These are phyloP conservation scores for Alternaria arbusti DNA, from an alignment of 2,329 filamentous ascomycete genomes.

Conservation along the genomic window DNA sequence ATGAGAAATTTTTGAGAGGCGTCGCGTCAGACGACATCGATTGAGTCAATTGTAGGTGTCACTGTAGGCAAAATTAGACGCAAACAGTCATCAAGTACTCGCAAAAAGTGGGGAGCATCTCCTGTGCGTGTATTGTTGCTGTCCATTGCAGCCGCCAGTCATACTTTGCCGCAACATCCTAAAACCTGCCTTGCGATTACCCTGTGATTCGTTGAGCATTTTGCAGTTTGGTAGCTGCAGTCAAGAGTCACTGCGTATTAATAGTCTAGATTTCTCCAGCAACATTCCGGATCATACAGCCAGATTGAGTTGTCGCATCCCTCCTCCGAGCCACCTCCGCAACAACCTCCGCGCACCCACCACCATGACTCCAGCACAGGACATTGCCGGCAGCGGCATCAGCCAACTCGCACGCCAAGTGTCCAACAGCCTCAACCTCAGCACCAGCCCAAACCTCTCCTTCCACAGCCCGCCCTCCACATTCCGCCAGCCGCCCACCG, in stretches of 20 bases:
- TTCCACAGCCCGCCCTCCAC: conserved; percentile 77
- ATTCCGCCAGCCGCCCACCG: conserved; percentile 49
- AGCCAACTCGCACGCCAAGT: conserved; percentile 52
- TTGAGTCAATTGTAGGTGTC: conserved; percentile 23
- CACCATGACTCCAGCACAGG: conserved; percentile 46
- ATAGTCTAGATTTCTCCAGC: conserved; percentile 3
- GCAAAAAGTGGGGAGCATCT: conserved; percentile 20
- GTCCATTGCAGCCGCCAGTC: conserved; percentile 20
- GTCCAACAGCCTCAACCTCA: conserved; percentile 70
- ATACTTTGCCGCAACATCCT: conserved; percentile 17
- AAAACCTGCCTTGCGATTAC: conserved; percentile 5
- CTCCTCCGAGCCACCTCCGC: conserved; percentile 24
- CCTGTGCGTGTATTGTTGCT: conserved; percentile 24
- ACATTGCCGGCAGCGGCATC: conserved; percentile 42
- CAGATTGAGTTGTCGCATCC: conserved; percentile 26
- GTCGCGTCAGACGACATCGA: conserved; percentile 12
- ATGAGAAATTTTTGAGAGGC: conserved; percentile 37
- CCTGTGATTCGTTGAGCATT: conserved; percentile 5
- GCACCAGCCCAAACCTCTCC: conserved; percentile 74
- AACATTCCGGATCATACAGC: conserved; percentile 20
- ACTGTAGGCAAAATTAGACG: conserved; percentile 9
- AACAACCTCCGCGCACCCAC: conserved; percentile 28
- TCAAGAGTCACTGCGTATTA: neutral
- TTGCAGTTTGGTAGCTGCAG: neutral
- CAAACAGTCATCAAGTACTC: conserved; percentile 10